Evolutionary conservation across 139 green algal species (phyloP), one percentile per base, ranked within the genome.

Genomic region (Chlorella sp.): DNA sequence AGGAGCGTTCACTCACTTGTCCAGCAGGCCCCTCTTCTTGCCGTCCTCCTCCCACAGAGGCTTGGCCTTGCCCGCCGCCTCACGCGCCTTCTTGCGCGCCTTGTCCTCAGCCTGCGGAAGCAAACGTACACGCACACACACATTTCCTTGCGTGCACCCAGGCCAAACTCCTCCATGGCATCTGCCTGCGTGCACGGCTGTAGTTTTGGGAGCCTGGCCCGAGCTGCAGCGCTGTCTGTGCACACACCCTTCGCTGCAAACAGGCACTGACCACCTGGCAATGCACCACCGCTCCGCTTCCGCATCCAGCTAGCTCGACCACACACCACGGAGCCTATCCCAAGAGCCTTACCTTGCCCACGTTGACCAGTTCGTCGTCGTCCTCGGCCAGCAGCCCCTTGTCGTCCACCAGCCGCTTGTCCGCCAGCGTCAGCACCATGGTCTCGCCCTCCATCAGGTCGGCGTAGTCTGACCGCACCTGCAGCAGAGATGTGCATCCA

Each of bases 391-490:
- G 66, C 30, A 92, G 66, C 26, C 88, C 91, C 32, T 81, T 77
- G 23, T 93, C 87, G 60, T 94, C 89, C 55, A 97, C 76, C 33
- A 97, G 87, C 67, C 72, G 68, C 66, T 76, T 69, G 83, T 97
- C 92, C 49, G 89, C 88, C 49, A 97, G 83, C 27, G 92, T 97
- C 34, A 97, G 77, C 33, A 97, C 89, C 74, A 95, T 76, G 22
- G 85, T 88, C 75, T 93, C 86, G 0, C 89, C 91, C 66, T 87
- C 88, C 3, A 49, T 67, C 64, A 96, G 78, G 2, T 94, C 89
- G 0, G 84, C 81, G 69, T 74, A 82, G 6, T 61, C 74, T 69
- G 91, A 85, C 35, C 77, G 78, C 6, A 87, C 79, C 68, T 80
- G 71, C 5, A 49, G 33, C n/a, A n/a, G n/a, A n/a, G n/a, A n/a